Evolutionary conservation across 2,329 filamentous ascomycete species (phyloP).

Genomic region (Paracoccidioides lutzii): DNA sequence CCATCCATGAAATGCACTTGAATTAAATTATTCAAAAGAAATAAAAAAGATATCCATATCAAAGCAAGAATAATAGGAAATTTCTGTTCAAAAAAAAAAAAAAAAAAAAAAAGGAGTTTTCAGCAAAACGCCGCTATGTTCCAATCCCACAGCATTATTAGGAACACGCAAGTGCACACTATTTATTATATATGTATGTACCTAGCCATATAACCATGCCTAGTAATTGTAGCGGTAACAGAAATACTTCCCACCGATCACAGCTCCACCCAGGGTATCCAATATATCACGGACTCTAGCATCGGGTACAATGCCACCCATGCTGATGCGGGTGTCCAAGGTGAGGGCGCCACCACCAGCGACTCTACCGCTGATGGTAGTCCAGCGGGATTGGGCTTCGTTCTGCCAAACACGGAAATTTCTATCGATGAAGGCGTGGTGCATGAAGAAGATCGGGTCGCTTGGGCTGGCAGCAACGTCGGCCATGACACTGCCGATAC

Average conservation of each 20-base stretch:
- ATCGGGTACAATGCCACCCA: not conserved
- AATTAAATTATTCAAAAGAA: no score
- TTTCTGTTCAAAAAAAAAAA: no score
- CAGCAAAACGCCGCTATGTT: not conserved
- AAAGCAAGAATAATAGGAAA: no score
- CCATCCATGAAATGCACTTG: no score
- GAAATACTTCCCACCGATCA: not conserved
- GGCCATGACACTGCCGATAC: constrained; percentile 1
- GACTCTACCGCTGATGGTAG: constrained; percentile 1
- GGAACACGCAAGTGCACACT: not conserved
- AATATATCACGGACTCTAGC: constrained; percentile 1
- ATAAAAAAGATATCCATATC: no score
- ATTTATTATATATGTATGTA: not conserved
- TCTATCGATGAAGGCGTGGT: constrained; percentile 36
- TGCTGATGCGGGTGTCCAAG: not conserved
- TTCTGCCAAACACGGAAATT: constrained; percentile 40
- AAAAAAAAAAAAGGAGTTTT: no score
- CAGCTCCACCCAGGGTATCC: constrained; percentile 1
- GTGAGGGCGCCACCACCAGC: not conserved
- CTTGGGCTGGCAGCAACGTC: constrained; percentile 34
- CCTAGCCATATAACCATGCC: not conserved
- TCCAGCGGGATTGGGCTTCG: not conserved
- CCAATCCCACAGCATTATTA: no score
- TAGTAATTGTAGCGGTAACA: constrained; percentile 6
- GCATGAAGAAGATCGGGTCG: constrained; percentile 35